phyloP scores from a whole-genome alignment of 495 filamentous ascomycete genomes.

The Lasiosphaeria ovina region DNA sequence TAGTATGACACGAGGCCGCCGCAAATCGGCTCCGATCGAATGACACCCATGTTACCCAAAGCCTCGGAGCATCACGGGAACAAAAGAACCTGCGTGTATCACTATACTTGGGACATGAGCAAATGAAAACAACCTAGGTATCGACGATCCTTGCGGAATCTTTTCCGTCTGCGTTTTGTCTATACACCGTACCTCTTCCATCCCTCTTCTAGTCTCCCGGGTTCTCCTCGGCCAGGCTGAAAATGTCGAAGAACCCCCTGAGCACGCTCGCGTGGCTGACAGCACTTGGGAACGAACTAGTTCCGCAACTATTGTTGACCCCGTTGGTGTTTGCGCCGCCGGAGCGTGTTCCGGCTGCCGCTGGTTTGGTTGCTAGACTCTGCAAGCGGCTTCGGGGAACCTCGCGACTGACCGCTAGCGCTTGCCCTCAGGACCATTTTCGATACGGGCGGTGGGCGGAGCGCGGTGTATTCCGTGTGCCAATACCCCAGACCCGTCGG shows the following conservation, averaged over 20 bases:
- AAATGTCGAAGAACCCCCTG: neutral
- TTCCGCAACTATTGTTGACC: neutral
- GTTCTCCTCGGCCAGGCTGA: too few species aligned
- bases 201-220: too few species aligned
- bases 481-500: conserved; percentile 16
- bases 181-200: too few species aligned
- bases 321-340: neutral
- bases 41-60: neutral
- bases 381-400: conserved; percentile 17
- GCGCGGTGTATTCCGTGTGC: conserved; percentile 3
- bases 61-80: neutral
- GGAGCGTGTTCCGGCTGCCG: neutral
- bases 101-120: neutral
- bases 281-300: neutral
- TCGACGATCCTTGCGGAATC: neutral
- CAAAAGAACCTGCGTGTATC: neutral
- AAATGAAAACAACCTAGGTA: neutral
- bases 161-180: neutral
- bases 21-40: neutral
- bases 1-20: neutral
- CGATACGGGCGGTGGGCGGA: conserved; percentile 6
- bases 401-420: conserved; percentile 10
- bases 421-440: neutral
- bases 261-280: neutral
- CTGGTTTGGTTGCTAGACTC: conserved; percentile 6